Evolutionary conservation across 352 stramenopile genomes (phyloP).

Genomic region (Pythium sukuiense): DNA sequence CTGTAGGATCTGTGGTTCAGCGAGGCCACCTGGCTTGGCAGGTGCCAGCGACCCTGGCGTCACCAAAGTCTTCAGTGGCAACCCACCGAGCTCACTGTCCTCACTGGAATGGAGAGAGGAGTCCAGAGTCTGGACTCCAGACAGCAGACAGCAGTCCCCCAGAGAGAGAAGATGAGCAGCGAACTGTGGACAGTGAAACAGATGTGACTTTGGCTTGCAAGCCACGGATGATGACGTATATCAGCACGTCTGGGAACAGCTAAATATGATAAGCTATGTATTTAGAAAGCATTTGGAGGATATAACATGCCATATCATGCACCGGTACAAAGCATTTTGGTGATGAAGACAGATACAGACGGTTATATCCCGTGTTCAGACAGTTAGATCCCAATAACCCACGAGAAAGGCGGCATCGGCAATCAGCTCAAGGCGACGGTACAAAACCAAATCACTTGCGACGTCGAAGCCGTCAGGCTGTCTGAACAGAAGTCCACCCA

Average conservation of each 20-base stretch:
- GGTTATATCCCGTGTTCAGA: background rate
- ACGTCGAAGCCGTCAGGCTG: background rate
- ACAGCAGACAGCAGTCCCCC: background rate
- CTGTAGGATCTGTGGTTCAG: too few species aligned
- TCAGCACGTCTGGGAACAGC: background rate
- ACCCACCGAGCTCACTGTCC: too few species aligned
- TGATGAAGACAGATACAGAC: too few species aligned
- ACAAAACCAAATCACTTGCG: background rate
- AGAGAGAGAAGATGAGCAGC: background rate
- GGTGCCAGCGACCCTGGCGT: too few species aligned
- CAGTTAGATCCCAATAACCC: too few species aligned
- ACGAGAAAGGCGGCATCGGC: background rate
- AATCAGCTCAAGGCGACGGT: too few species aligned
- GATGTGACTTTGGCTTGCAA: background rate
- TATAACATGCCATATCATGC: too few species aligned
- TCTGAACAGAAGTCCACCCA: background rate
- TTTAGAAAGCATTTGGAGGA: background rate
- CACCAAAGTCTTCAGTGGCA: too few species aligned
- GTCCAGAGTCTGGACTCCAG: too few species aligned
- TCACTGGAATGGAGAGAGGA: too few species aligned
- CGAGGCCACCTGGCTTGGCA: too few species aligned
- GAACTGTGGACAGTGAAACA: background rate
- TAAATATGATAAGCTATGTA: background rate
- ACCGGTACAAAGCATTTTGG: too few species aligned
- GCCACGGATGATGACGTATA: background rate